Evolutionary conservation across 345 rosid genomes (phyloP).

Genomic region (Salix exigua): DNA sequence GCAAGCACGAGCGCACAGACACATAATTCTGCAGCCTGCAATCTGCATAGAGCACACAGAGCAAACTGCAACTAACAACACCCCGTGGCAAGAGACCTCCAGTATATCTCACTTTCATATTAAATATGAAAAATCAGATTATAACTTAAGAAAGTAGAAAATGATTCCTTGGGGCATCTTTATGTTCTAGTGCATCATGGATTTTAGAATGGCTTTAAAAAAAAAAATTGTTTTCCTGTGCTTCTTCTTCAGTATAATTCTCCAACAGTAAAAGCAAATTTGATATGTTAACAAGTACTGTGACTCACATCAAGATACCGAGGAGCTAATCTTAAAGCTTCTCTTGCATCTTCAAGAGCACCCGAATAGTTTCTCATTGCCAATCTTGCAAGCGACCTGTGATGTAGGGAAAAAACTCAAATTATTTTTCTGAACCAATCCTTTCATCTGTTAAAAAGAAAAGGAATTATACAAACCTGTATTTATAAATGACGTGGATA

Average conservation of each 20-base stretch:
- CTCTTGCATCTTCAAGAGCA: conserved; percentile 74
- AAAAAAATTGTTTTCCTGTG: neutral
- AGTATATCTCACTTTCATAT: too few relatives aligned
- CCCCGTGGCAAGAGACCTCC: too few relatives aligned
- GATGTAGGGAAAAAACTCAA: conserved; percentile 1
- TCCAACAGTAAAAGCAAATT: neutral
- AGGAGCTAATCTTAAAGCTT: conserved; percentile 51
- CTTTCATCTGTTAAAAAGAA: neutral
- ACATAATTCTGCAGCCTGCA: too few relatives aligned
- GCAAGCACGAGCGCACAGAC: too few relatives aligned
- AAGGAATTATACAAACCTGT: conserved; percentile 42
- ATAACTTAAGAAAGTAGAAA: too few relatives aligned
- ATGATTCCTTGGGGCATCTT: too few relatives aligned
- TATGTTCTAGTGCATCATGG: too few relatives aligned
- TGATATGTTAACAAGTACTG: neutral
- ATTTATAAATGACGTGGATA: conserved; percentile 57
- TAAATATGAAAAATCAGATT: too few relatives aligned
- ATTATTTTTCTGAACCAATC: neutral
- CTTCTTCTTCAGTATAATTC: neutral
- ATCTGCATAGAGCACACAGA: too few relatives aligned
- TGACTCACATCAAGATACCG: conserved; percentile 48
- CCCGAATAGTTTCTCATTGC: conserved; percentile 51
- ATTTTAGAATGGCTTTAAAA: too few relatives aligned
- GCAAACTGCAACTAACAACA: too few relatives aligned
- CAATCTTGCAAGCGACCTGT: conserved; percentile 74